Base-by-base conservation (phyloP, 2,329 filamentous ascomycete species). In the Monosporascus sp. region DNA sequence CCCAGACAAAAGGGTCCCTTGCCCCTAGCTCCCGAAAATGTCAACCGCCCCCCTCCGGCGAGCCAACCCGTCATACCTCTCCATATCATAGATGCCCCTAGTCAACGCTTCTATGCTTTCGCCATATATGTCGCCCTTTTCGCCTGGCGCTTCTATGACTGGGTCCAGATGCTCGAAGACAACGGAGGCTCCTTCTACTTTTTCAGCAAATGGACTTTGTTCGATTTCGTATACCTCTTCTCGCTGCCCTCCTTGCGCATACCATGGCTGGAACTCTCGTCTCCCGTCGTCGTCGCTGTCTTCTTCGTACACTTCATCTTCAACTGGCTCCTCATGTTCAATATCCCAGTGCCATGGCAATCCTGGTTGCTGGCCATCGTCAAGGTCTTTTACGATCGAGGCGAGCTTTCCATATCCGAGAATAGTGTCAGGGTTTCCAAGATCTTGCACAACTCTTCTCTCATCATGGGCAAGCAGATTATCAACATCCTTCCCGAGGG, bases 401-500 rank as follows among this genome's bases (percentile, higher is more conserved):
- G 43, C 65, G 94, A 99, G 72, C 74, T 96, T 56, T 91, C 93
- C 50, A 88, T 99, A 60, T 94, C 90, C n/a, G 95, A 97, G 70
- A 86, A 88, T 60, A 90, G 86, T 65, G 93, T 99, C 68, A 96
- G 96, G 67, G 85, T 92, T 17, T 88, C 87, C 27, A 86, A 82
- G 57, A 92, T 99, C 58, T 77, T 96, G 56, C 90, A 97, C 68
- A 97, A 97, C 68, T 83, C 90, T 35, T 96, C 92, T 22, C 80
- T 97, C 65, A 97, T 99, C 59, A 81, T 96, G 73, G 94, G 94
- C 66, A 94, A 91, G 70, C 92, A 97, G 74, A 96, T 97, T 63
- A 93, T 99, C 71, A 94, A 99, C 68, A 96, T 99, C 65, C 77
- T 99, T 52, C 94, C 94, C 2, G 94, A 99, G 77, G 95, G 95